Conservation (phyloP, 495 filamentous ascomycete species). For the Neurospora terricola region DNA sequence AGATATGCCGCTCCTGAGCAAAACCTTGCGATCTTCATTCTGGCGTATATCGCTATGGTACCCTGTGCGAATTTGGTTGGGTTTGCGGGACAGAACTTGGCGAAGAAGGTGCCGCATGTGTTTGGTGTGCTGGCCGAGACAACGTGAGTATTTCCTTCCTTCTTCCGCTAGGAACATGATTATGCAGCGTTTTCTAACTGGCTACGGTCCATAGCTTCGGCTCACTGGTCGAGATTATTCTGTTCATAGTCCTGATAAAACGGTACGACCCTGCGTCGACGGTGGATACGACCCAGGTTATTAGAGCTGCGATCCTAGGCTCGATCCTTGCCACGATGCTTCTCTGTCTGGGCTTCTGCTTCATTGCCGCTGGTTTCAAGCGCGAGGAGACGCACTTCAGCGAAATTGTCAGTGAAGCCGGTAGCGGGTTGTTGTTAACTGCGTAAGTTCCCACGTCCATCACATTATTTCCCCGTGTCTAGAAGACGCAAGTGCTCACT, state of each 20-base stretch:
- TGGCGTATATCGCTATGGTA: conserved; percentile 57
- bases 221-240: conserved; percentile 69
- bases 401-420: conserved; percentile 70
- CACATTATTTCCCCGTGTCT: not conserved
- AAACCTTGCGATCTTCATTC: conserved; percentile 29
- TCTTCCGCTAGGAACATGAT: not conserved
- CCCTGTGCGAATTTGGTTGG: conserved; percentile 81
- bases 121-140: conserved; percentile 69
- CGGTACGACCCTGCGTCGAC: not conserved
- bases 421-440: conserved; percentile 68
- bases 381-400: conserved; percentile 59
- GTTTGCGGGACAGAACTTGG: conserved; percentile 74
- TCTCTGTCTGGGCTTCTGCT: conserved; percentile 37
- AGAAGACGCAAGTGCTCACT: conserved; percentile 3
- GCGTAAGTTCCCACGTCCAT: conserved; percentile 37
- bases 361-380: conserved; percentile 64
- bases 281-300: conserved; percentile 52
- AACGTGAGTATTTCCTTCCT: conserved; percentile 28
- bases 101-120: conserved; percentile 69
- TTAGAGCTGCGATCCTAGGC: conserved; percentile 40
- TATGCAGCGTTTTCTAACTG: not conserved
- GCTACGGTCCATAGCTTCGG: conserved; percentile 36
- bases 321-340: conserved; percentile 31
- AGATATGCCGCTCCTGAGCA: conserved; percentile 37
- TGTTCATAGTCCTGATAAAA: conserved; percentile 64